Evolutionary conservation across 177 flowering plant species (phyloP), one percentile per base, ranked within the genome.

Genomic region (Vitis hybrid): DNA sequence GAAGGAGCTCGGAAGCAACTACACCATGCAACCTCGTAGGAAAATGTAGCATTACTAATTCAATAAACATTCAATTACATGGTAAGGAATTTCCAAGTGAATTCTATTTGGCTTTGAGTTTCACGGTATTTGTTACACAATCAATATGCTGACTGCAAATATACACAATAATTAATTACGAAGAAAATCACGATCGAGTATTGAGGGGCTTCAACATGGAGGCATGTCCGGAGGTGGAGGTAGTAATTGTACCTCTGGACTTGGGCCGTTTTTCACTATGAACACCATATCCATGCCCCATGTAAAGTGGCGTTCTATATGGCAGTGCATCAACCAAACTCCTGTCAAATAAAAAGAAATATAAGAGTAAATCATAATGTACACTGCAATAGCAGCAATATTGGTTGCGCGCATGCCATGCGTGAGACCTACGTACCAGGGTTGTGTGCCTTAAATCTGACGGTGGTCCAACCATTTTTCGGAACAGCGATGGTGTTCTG

Each of bases 301-400:
- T 3, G 68, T 15, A 13, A 60, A 0, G 51, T 74, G 80, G 1
- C 75, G 70, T 1, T 78, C 80, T 1, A 78, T 10, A 63, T 68
- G 75, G 56, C 80, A 78, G 60, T 78, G 80, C 72, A 74, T 55
- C 31, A 68, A 71, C 80, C 71, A 68, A n/a, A 68, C 71, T 18
- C 71, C 71, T 60, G 70, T 14, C 10, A 66, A 53, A 26, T 3
- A 12, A 9, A 66, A 60, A 0, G 64, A 60, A 60, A 31, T 21
- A 60, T 22, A 3, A 58, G 0, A 6, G 45, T 12, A 33, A 33
- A 7, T 33, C 45, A 7, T 33, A 33, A 26, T 5, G 45, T 33
- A 33, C 45, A 33, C 8, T 33, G 45, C 45, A 33, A 33, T 33
- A 33, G 5, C 8, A 33, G 1, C 0, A 33, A 33, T 33, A 33